A percentile compares a stretch with the other conserved stretches of the same genome.
phyloP scores from a whole-genome alignment of 2,329 filamentous ascomycete genomes.

The Trichoderma brevicompactum region DNA sequence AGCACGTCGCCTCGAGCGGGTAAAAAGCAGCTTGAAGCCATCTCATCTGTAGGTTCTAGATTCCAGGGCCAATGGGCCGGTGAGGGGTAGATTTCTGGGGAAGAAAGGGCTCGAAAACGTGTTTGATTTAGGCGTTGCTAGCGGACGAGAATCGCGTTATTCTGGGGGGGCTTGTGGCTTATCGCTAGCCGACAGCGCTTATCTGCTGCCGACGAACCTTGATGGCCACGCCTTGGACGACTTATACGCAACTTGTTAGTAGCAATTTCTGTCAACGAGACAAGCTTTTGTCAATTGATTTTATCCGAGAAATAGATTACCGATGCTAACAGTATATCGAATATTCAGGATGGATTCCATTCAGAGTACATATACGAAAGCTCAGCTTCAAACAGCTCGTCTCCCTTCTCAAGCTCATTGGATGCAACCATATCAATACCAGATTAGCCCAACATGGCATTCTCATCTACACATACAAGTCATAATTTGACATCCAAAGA shows the following conservation, averaged over 20 bases:
- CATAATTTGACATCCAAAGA: background rate
- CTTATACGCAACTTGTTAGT: background rate
- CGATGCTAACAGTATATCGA: too few relatives aligned
- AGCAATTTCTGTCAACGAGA: background rate
- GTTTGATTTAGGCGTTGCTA: background rate
- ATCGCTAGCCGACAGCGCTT: conserved; percentile 15
- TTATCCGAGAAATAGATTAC: background rate
- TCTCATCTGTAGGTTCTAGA: too few relatives aligned
- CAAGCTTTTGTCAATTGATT: too few relatives aligned
- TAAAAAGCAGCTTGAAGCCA: background rate
- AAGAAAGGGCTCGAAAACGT: background rate
- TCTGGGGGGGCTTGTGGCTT: background rate
- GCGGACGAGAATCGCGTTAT: background rate
- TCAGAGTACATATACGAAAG: background rate
- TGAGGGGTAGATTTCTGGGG: conserved; percentile 3
- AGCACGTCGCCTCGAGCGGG: background rate
- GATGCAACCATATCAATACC: too few relatives aligned
- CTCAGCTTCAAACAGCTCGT: background rate
- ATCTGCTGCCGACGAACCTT: conserved; percentile 17
- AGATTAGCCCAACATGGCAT: too few relatives aligned
- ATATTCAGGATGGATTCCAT: background rate
- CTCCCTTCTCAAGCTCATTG: background rate
- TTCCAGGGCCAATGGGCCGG: background rate
- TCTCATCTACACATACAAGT: background rate
- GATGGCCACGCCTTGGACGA: background rate